A percentile compares a stretch with the other conserved stretches of the same genome.
phyloP scores from a whole-genome alignment of 2,329 filamentous ascomycete species.

The Phyllosticta citriasiana region DNA sequence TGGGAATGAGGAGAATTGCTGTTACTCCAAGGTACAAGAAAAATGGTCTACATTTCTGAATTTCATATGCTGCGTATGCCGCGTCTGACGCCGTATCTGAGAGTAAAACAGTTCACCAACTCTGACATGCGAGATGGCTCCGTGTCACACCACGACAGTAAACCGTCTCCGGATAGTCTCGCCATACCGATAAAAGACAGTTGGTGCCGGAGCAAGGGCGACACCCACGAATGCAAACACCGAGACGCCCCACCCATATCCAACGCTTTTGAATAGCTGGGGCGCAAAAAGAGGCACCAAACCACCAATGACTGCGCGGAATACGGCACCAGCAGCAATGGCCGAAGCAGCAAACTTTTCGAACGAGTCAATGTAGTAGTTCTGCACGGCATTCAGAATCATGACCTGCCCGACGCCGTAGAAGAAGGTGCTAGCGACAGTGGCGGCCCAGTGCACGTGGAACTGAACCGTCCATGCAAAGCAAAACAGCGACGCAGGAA shows the following conservation, averaged over 20 bases:
- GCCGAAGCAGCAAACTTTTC: conserved; percentile 41
- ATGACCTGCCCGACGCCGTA: conserved; percentile 45
- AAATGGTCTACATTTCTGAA: too few species aligned
- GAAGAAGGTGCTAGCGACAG: conserved; percentile 35
- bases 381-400: conserved; percentile 44
- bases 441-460: conserved; percentile 32
- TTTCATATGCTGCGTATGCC: too few species aligned
- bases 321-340: conserved; percentile 41
- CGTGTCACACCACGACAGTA: conserved; percentile 17
- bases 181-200: conserved; percentile 41
- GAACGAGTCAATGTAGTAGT: conserved; percentile 46
- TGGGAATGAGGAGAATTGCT: too few species aligned
- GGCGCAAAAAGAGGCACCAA: conserved; percentile 38
- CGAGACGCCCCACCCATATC: conserved; percentile 42
- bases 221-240: conserved; percentile 38
- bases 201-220: conserved; percentile 38
- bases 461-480: conserved; percentile 35
- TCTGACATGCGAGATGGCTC: not conserved
- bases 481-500: conserved; percentile 35
- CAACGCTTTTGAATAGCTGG: conserved; percentile 32
- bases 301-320: conserved; percentile 37
- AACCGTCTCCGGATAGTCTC: conserved; percentile 37
- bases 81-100: too few species aligned
- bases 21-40: too few species aligned
- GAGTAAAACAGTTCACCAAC: too few species aligned